Evolutionary conservation across 78 protist species (phyloP), one percentile per base, ranked within the genome.

Genomic region (Ministeria vibrans): DNA sequence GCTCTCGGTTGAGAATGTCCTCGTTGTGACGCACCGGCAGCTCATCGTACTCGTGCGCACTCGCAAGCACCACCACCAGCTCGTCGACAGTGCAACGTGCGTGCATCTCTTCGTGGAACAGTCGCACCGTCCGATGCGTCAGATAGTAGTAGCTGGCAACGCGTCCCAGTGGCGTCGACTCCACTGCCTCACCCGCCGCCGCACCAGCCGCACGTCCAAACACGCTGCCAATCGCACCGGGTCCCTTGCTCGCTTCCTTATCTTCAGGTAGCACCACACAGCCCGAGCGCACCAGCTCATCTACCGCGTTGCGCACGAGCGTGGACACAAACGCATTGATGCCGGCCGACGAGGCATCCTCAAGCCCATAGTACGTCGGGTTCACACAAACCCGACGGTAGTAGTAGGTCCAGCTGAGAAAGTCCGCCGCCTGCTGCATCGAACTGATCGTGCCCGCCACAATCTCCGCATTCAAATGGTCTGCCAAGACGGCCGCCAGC

Each of bases 11-110:
- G 41, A 93, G 46, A n/a, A 51, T 20, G 70, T 98, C 99, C 77
- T 98, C 99, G 79, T 93, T 95, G 87, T 98, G 99, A 38, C 99
- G 86, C 30, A 98, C 97, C 3, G 98, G 99, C 41, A 95, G 88
- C 80, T 92, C 97, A 27, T 42, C 86, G 44, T 77, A 92, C 74
- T 96, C 98, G 1, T 62, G n/a, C 22, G 94, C 88, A 28, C 81
- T 69, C 53, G 83, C 45, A 44, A 96, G 77, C 0, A 78, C 83
- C 61, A 3, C 41, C 72, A 92, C 80, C 2, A 87, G 42, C 0
- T 86, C 82, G 39, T 77, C 80, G 71, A 86, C 38, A 18, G 83
- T 80, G 34, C 38, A 22, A 32, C 73, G 43, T 27, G 25, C 63
- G 38, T 63, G 32, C 39, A 92, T 70, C 51, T 6, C 25, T 13